Base-by-base conservation (phyloP, 2,329 filamentous ascomycete species). In the Fusarium gaditjirri region DNA sequence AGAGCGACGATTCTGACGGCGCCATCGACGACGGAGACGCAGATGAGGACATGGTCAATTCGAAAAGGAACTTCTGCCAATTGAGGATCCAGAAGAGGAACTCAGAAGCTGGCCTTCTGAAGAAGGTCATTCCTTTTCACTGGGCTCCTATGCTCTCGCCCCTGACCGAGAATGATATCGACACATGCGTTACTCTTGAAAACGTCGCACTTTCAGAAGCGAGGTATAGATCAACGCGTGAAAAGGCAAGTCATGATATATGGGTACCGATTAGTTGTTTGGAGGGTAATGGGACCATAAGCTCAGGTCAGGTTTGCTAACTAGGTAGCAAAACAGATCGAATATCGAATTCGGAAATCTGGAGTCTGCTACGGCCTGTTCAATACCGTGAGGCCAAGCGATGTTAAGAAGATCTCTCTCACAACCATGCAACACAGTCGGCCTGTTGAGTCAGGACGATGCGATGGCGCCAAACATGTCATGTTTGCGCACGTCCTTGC, bases 401-500 rank as follows among this genome's bases (percentile, higher is more conserved):
- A 86, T 44, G 78, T 80, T 23, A 79, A 85, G 76, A 79, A 86
- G 76, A 83, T 86, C 78, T 77, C 84, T 74, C 81, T 87, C 57
- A 83, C 87, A 69, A 92, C 90, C 6, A 72, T 80, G 61, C 67
- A 80, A 88, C 73, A 80, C 84, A 72, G 82, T 83, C 55, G 88
- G 73, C 85, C 87, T 41, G 86, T 93, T 74, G 88, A 93, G 79
- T 86, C 87, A 43, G 72, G 77, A 31, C 76, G 78, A 19, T 65
- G 70, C 46, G 74, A 78, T 43, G 66, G 67, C 35, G 74, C 76
- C 35, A 77, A 78, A 64, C 86, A 87, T 68, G 86, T 93, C 47
- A 86, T 97, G 29, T 86, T 97, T 52, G 94, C 90, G 42, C 93
- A 97, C 81, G 86, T 95, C 72, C 85, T 97, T 69, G 88, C 92